Conservation (phyloP, 345 rosid species). For the Eucalyptus microcorys region DNA sequence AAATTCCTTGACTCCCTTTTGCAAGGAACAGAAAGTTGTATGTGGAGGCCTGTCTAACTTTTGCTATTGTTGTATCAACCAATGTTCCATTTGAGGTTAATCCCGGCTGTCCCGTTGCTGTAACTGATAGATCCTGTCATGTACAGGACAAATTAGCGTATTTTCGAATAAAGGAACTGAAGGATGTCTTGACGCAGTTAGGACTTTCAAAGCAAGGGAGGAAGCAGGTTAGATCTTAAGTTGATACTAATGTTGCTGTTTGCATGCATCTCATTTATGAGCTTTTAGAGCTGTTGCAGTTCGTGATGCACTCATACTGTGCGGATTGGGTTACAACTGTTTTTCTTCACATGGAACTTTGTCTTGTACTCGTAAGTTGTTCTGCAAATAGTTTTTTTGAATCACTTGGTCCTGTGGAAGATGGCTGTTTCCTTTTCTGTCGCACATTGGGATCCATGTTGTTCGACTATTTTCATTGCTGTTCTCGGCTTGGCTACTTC, state of each 20-base stretch:
- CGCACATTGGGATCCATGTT: neutral
- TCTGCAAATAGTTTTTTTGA: neutral
- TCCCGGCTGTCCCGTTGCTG: neutral
- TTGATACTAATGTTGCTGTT: neutral
- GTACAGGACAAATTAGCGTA: constrained; percentile 67
- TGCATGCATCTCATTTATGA: neutral
- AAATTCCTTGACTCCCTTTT: neutral
- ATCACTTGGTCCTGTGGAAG: neutral
- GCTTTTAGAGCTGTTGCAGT: neutral
- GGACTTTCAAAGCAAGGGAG: constrained; percentile 97
- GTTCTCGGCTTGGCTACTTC: neutral
- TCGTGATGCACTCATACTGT: neutral
- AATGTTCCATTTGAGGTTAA: neutral
- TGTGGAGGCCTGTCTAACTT: neutral
- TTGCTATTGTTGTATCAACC: neutral
- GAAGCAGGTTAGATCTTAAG: constrained; percentile 53
- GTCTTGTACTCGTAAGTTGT: neutral
- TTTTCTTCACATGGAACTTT: neutral
- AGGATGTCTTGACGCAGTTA: constrained; percentile 81
- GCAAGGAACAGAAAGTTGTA: neutral
- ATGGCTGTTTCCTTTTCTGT: neutral
- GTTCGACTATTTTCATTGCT: neutral
- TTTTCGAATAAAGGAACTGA: constrained; percentile 93
- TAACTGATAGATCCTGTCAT: neutral
- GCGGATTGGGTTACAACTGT: neutral